These are phyloP conservation scores for Ophiostoma ips DNA, from an alignment of 2,329 filamentous ascomycete species.

Conservation along the genomic window DNA sequence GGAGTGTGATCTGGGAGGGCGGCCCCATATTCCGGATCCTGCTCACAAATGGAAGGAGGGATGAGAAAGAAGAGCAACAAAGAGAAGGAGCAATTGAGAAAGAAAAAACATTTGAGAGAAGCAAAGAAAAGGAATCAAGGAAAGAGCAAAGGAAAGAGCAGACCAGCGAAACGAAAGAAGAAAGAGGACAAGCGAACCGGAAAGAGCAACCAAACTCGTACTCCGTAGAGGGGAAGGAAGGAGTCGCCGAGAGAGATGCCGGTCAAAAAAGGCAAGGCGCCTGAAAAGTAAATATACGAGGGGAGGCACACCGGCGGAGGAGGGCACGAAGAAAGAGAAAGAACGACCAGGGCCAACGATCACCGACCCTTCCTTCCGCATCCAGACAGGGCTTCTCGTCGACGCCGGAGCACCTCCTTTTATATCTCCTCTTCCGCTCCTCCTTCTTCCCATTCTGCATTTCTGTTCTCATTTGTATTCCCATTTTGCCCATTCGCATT, in stretches of 20 bases:
- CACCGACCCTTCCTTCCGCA: background rate
- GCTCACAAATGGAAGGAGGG: background rate
- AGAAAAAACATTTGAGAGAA: background rate
- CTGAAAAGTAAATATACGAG: background rate
- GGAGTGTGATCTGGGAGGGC: too few species aligned
- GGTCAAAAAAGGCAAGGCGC: background rate
- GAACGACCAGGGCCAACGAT: background rate
- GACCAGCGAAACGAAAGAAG: background rate
- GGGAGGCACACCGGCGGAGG: too few species aligned
- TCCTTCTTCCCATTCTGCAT: background rate
- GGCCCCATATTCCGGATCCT: too few species aligned
- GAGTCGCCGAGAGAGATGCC: background rate
- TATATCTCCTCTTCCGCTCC: background rate
- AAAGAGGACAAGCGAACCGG: too few species aligned
- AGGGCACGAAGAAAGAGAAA: background rate
- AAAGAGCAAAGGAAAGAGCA: background rate
- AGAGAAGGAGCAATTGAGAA: background rate
- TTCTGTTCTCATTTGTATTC: background rate
- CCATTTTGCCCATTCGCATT: background rate
- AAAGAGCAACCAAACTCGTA: background rate
- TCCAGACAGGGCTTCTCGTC: background rate
- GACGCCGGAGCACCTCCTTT: background rate
- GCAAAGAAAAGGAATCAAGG: background rate
- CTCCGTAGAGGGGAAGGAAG: too few species aligned
- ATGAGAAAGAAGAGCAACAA: background rate